Conservation (phyloP, 345 rosid species). For the Ceriops decandra region DNA sequence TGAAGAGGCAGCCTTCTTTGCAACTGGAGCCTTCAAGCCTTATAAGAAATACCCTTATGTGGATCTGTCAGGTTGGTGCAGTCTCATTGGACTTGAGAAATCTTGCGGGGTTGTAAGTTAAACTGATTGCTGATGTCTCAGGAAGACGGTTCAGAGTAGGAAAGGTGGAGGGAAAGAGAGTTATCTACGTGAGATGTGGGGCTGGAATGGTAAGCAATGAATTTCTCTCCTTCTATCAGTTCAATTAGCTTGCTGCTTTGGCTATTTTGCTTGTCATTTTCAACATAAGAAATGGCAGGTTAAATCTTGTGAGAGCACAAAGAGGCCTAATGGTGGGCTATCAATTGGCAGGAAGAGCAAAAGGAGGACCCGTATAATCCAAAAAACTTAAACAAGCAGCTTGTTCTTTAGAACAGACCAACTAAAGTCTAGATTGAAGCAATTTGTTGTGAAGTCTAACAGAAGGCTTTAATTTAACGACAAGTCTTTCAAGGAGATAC, state of each 20-base stretch:
- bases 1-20: conserved; percentile 40
- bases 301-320: too few species aligned
- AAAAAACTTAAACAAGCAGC: too few species aligned
- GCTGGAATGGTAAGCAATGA: conserved; percentile 38
- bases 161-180: conserved; percentile 37
- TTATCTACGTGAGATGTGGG: conserved; percentile 56
- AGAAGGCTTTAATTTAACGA: too few species aligned
- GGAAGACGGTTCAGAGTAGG: conserved; percentile 48
- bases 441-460: too few species aligned
- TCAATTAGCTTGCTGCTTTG: too few species aligned
- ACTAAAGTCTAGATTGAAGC: too few species aligned
- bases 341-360: too few species aligned
- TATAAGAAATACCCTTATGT: conserved; percentile 30
- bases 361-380: too few species aligned
- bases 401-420: too few species aligned
- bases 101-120: not conserved
- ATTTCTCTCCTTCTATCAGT: not conserved
- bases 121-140: conserved; percentile 11
- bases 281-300: not conserved
- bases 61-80: conserved; percentile 41
- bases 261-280: not conserved
- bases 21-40: conserved; percentile 34
- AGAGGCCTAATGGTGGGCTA: too few species aligned
- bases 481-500: too few species aligned
- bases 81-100: not conserved